phyloP scores from a whole-genome alignment of 2,329 filamentous ascomycete genomes.

The Colletotrichum sp. region DNA sequence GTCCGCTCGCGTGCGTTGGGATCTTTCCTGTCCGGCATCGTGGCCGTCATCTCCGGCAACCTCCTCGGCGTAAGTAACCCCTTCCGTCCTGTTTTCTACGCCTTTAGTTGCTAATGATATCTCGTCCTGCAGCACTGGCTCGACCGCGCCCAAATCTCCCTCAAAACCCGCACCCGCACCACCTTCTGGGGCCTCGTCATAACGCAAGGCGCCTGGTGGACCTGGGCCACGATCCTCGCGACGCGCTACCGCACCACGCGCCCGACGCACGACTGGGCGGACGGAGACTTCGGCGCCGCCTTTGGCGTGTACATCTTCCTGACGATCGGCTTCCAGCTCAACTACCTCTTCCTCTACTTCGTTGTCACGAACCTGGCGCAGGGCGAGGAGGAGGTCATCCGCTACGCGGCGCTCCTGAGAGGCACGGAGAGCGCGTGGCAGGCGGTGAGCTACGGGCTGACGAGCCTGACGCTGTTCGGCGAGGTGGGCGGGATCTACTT shows the following conservation, averaged over 20 bases:
- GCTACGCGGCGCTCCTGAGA: constrained; percentile 70
- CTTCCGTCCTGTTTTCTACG: no score
- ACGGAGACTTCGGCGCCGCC: constrained; percentile 65
- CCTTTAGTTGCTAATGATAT: no score
- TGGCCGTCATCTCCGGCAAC: constrained; percentile 70
- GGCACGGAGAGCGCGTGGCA: constrained; percentile 77
- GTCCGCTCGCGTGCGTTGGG: constrained; percentile 73
- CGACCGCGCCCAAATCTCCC: constrained; percentile 58
- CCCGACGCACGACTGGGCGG: constrained; percentile 71
- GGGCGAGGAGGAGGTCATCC: constrained; percentile 67
- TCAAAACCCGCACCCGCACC: constrained; percentile 58
- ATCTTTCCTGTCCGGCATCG: constrained; percentile 72
- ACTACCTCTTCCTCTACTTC: constrained; percentile 78
- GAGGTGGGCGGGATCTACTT: constrained; percentile 71
- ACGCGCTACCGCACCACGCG: constrained; percentile 61
- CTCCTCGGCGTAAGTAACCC: constrained; percentile 58
- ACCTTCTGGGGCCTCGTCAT: constrained; percentile 59
- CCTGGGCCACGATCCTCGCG: constrained; percentile 71
- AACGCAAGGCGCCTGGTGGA: constrained; percentile 73
- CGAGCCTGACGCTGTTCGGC: constrained; percentile 65
- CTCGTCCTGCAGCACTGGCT: constrained; percentile 50
- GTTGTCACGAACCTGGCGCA: constrained; percentile 69
- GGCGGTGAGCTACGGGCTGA: constrained; percentile 73
- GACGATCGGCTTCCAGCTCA: constrained; percentile 71
- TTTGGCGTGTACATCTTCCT: constrained; percentile 74